Conservation (phyloP, 1,284 basidiomycete genomes). For the Inonotus obliquus region DNA sequence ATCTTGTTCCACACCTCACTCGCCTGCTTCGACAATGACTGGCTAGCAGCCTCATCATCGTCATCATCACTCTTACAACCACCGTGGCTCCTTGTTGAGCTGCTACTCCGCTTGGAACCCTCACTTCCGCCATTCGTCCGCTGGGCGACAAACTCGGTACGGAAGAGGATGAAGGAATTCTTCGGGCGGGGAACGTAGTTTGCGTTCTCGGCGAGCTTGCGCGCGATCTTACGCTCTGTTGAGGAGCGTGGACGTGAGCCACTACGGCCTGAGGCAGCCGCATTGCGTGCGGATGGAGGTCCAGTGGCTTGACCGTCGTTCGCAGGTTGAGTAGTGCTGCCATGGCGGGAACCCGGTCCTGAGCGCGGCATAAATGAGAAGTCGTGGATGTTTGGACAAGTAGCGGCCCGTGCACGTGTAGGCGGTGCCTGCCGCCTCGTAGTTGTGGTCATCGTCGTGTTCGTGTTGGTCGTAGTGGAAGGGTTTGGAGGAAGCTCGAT, state of each 20-base stretch:
- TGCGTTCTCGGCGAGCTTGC: constrained; percentile 36
- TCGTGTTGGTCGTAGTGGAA: neutral
- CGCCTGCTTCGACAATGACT: constrained; percentile 60
- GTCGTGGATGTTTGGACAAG: neutral
- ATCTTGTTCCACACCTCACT: constrained; percentile 56
- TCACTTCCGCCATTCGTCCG: constrained; percentile 27
- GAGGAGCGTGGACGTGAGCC: constrained; percentile 8
- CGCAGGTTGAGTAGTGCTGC: neutral
- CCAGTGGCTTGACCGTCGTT: neutral
- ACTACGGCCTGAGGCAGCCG: constrained; percentile 4
- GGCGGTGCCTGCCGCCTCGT: constrained; percentile 11
- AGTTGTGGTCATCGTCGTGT: neutral
- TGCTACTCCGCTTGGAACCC: neutral
- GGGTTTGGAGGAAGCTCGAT: neutral
- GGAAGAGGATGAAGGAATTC: constrained; percentile 88
- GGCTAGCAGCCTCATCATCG: constrained; percentile 16
- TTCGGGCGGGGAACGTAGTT: constrained; percentile 77
- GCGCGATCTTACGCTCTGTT: constrained; percentile 20
- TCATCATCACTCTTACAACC: neutral
- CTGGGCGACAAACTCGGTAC: constrained; percentile 60
- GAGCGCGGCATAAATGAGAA: neutral
- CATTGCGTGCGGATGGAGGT: constrained; percentile 5
- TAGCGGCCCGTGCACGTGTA: neutral
- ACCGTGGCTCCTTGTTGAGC: constrained; percentile 18
- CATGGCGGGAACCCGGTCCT: neutral